phyloP scores from a whole-genome alignment of 208 protist species.

The Leishmania braziliensis region DNA sequence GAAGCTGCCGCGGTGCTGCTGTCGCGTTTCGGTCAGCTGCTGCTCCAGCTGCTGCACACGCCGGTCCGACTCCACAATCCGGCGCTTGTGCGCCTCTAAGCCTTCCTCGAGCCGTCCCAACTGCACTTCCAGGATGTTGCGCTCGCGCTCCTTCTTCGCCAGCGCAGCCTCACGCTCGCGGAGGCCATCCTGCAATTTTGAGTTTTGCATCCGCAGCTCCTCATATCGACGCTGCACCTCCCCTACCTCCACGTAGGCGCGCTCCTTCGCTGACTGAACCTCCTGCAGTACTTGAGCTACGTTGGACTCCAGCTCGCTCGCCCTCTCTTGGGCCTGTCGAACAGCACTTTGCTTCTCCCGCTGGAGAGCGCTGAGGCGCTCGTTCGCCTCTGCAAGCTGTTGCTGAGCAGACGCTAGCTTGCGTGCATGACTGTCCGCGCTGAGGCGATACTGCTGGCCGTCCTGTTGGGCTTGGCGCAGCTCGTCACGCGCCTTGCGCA shows the following conservation, averaged over 20 bases:
- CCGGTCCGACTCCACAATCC: conserved; percentile 42
- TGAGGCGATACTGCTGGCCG: conserved; percentile 22
- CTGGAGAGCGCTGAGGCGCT: conserved; percentile 14
- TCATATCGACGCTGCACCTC: conserved; percentile 36
- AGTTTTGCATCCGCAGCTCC: conserved; percentile 26
- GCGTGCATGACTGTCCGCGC: conserved; percentile 21
- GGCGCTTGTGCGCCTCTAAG: conserved; percentile 58
- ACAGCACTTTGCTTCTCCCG: conserved; percentile 24
- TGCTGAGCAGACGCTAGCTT: conserved; percentile 33
- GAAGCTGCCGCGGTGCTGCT: conserved; percentile 44
- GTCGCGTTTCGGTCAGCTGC: conserved; percentile 44
- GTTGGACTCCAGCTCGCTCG: conserved; percentile 25
- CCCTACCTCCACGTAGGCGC: conserved; percentile 36
- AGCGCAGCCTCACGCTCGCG: conserved; percentile 28
- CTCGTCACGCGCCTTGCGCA: conserved; percentile 30
- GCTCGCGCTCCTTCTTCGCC: conserved; percentile 36
- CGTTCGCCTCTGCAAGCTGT: conserved; percentile 22
- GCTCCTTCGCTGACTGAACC: conserved; percentile 30
- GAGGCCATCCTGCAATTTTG: conserved; percentile 31
- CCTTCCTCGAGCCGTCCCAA: conserved; percentile 53
- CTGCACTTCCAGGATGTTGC: conserved; percentile 37
- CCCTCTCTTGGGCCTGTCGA: conserved; percentile 32
- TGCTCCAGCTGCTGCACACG: conserved; percentile 43
- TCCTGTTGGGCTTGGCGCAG: conserved; percentile 31
- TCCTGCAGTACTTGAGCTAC: conserved; percentile 36